Base-by-base conservation (phyloP, 306 rosid genomes). In the Cicer judaicum region DNA sequence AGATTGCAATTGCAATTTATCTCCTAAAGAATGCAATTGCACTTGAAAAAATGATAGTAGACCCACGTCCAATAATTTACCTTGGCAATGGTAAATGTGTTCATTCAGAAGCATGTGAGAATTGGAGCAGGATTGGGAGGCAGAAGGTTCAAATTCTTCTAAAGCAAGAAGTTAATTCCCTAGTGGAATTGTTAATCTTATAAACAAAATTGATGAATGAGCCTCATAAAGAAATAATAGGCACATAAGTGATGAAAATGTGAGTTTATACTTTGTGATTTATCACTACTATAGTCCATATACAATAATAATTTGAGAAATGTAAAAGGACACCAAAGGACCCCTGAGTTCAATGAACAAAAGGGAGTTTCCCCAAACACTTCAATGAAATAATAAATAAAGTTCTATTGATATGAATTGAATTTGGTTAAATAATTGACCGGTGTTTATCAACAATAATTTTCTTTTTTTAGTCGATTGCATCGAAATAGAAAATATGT, bases 331-430 rank as follows among this genome's bases (percentile, higher is more conserved):
- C 49, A 62, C n/a, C 38, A 2, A 36, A 1, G 60, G 49, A 75
- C 34, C 78, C 70, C 15, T 2, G 38, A 40, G 76, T 57, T 60
- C 66, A 52, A 40, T 38, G 81, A 75, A 78, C 52, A 13, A 15
- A 44, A 6, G 62, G 60, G 84, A 79, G 86, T 73, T 84, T 19
- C 67, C 86, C 79, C 81, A 80, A 86, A 48, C 90, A 86, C 86
- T 84, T 84, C 86, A 72, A 38, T 15, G 75, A 71, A 60, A 75
- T 36, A 60, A 63, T 36, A 78, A 69, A 69, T 10, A 61, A n/a
- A 8, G 68, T 62, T 62, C 40, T 34, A 10, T 34, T 24, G 38
- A 21, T n/a, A 56, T 24, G 15, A 21, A 10, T 24, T 24, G 5
- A 10, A 56, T 21, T 21, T 56, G 8, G 39, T 1, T 10, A n/a